Percentiles rank a stretch among this genome's conserved stretches.
phyloP scores from a whole-genome alignment of 2,329 filamentous ascomycete genomes.

The Beauveria rudraprayagi region DNA sequence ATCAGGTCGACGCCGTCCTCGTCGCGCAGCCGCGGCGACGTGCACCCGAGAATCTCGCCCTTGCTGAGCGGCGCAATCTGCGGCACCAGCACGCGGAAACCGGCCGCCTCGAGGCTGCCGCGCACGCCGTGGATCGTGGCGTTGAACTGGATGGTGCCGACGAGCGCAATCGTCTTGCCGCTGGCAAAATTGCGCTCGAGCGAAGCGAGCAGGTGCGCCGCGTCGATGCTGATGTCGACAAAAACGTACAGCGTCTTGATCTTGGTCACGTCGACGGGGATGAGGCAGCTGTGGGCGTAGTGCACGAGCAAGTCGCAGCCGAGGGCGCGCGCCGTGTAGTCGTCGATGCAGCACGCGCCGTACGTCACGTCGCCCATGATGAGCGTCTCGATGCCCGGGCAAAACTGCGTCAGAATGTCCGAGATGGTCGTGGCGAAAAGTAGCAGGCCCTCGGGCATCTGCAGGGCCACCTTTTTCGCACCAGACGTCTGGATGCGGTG shows the following conservation, averaged over 20 bases:
- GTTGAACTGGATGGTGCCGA: slow-evolving; percentile 98
- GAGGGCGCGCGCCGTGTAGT: slow-evolving; percentile 89
- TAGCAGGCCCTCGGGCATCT: slow-evolving; percentile 92
- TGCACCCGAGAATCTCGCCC: slow-evolving; percentile 96
- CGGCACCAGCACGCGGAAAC: slow-evolving; percentile 78
- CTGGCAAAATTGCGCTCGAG: slow-evolving; percentile 80
- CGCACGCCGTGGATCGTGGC: slow-evolving; percentile 85
- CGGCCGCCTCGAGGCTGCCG: slow-evolving; percentile 68
- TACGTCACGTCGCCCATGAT: slow-evolving; percentile 99
- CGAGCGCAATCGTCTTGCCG: slow-evolving; percentile 82
- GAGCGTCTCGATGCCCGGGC: slow-evolving; percentile 79
- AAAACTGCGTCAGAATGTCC: slow-evolving; percentile 92
- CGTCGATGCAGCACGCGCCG: slow-evolving; percentile 96
- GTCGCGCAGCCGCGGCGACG: slow-evolving; percentile 63
- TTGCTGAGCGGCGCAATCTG: slow-evolving; percentile 86
- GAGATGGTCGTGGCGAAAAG: slow-evolving; percentile 96
- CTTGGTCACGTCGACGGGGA: slow-evolving; percentile 91
- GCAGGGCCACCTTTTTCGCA: slow-evolving; percentile 80
- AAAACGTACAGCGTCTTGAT: slow-evolving; percentile 98
- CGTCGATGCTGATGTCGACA: slow-evolving; percentile 95
- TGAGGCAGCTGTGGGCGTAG: slow-evolving; percentile 94
- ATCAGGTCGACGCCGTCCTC: slow-evolving; percentile 63
- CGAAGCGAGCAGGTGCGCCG: slow-evolving; percentile 74
- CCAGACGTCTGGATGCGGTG: slow-evolving; percentile 77
- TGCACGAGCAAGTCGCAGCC: slow-evolving; percentile 93